Evolutionary conservation across 768 basidiomycete species (phyloP).

Genomic region (Lepiota brunneoincarnata): DNA sequence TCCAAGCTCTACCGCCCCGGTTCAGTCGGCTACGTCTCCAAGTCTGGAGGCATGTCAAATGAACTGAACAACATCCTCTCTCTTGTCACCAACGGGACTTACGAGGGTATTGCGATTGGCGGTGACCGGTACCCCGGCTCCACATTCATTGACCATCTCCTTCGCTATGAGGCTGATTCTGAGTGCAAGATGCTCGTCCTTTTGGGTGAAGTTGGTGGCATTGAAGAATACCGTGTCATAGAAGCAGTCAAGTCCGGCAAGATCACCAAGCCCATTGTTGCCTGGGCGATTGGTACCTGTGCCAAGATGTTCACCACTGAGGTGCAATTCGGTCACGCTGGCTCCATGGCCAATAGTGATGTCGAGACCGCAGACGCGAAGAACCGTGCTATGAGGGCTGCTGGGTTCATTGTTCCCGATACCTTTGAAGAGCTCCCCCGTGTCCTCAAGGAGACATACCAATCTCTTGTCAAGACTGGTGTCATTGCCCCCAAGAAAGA

Average conservation of each 20-base stretch:
- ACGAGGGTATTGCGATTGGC: conserved; percentile 99
- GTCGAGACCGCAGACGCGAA: conserved; percentile 98
- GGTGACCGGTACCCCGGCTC: conserved; percentile 99
- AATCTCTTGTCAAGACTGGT: conserved; percentile 70
- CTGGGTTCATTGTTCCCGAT: conserved; percentile 94
- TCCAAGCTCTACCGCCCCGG: conserved; percentile 98
- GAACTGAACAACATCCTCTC: conserved; percentile 99
- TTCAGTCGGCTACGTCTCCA: conserved; percentile 98
- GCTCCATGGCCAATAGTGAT: conserved; percentile 96
- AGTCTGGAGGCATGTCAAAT: conserved; percentile 99
- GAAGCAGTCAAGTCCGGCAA: conserved; percentile 90
- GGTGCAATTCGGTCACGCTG: conserved; percentile 99
- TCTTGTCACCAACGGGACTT: conserved; percentile 93
- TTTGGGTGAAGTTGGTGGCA: conserved; percentile 97
- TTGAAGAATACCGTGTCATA: conserved; percentile 99
- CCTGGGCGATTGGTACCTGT: conserved; percentile 99
- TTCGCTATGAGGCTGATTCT: conserved; percentile 96
- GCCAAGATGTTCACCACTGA: conserved; percentile 99
- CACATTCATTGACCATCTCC: conserved; percentile 98
- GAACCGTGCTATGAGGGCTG: conserved; percentile 92
- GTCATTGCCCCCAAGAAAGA: conserved; percentile 69
- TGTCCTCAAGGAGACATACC: conserved; percentile 83
- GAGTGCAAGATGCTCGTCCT: conserved; percentile 99
- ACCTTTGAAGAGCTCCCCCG: conserved; percentile 96
- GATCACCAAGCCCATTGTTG: conserved; percentile 98